Percentiles rank a stretch among this genome's conserved stretches.
Conservation (phyloP, 2,329 filamentous ascomycete genomes). For the Venturia effusa region DNA sequence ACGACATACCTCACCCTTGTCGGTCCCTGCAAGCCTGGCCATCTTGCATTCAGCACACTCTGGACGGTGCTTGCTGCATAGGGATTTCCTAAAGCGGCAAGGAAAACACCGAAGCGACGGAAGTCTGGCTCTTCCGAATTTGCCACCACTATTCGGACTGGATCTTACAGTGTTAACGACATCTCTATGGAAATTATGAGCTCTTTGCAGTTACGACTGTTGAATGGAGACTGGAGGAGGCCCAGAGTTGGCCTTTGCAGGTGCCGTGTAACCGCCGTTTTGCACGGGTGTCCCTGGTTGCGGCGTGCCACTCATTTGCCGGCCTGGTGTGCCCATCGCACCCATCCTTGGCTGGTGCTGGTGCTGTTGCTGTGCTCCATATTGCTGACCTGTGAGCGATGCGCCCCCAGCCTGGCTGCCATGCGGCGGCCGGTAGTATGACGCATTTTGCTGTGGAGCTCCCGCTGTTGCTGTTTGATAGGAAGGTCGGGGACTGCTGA, state of each 20-base stretch:
- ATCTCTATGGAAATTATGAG: neutral
- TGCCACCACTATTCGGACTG: neutral
- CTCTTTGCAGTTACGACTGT: neutral
- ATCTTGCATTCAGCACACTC: neutral
- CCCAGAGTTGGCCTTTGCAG: neutral
- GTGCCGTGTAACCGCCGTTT: neutral
- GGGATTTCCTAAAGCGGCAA: neutral
- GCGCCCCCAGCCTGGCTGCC: neutral
- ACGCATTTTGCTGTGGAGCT: neutral
- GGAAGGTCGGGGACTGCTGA: neutral
- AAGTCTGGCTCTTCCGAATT: neutral
- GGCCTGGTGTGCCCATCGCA: neutral
- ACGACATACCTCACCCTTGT: neutral
- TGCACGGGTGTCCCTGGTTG: neutral
- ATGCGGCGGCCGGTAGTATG: slow-evolving; percentile 2
- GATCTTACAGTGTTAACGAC: neutral
- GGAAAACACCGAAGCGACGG: neutral
- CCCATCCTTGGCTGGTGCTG: neutral
- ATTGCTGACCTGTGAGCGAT: neutral
- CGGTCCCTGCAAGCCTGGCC: neutral
- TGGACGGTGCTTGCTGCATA: neutral
- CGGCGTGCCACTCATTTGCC: neutral
- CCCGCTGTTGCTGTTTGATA: neutral
- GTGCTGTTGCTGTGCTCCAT: neutral
- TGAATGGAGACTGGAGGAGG: neutral